Evolutionary conservation across 208 protist genomes (phyloP), one percentile per base, ranked within the genome.

Genomic region (Paratrypanosoma confusum): DNA sequence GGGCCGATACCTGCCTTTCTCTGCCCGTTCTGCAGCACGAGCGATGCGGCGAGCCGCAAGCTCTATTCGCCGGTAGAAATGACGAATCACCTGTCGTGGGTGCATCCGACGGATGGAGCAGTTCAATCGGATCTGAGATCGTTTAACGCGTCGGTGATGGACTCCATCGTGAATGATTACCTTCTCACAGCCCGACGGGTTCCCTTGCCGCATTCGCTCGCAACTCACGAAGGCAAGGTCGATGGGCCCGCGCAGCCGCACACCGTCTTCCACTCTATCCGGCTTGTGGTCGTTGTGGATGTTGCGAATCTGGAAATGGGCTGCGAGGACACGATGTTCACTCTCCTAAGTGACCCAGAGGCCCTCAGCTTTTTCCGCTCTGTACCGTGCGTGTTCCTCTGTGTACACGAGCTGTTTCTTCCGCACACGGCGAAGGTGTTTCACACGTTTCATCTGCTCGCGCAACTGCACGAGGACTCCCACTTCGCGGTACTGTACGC

Each of bases 381-480:
- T 20, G 56, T 75, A 8, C 60, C 77, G 6, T 58, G 81, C 17
- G 71, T 60, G 7, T 31, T 85, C 39, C 73, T 73, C 14, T 68
- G 61, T 43, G 62, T 79, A 17, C 73, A 84, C 16, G 81, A 91
- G 48, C 39, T 86, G 4, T 84, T 87, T 37, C 61, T 91, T 25
- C 66, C 81, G 1, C 71, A 73, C 43, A 78, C 65, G 5, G 62
- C 70, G 2, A 65, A 63, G 34, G 32, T 55, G n/a, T 38, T 66
- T 0, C 73, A 87, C 59, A 56, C 65, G 5, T 58, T 69, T 14
- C 87, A 64, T 55, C 73, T 81, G 45, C 72, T 91, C 17, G 62
- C 74, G 5, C 62, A 66, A 24, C 54, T 69, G 10, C 54, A 87
- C 45, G 51, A 36, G 7, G 32, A 57, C 48, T 91, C 81, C 0